A percentile compares a stretch with the other conserved stretches of the same genome.
These are phyloP conservation scores for Phragmites australis DNA, from an alignment of 176 grass and related monocot species.

Conservation along the genomic window DNA sequence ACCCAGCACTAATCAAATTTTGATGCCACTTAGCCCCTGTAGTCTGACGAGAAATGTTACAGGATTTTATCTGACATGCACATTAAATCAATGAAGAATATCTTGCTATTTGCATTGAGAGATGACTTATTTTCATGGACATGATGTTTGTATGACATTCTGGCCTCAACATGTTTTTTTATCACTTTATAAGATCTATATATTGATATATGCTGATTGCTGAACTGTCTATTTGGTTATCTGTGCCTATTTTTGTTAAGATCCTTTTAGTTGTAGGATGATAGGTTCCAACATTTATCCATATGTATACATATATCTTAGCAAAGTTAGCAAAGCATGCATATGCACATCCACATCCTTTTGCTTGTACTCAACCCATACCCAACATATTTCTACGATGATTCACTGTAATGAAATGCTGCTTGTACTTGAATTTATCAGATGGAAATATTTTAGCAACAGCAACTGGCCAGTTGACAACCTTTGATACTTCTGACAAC, in stretches of 20 bases:
- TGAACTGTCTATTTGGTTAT: not conserved
- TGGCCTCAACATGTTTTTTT: slow-evolving; percentile 4
- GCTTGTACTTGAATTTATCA: slow-evolving; percentile 39
- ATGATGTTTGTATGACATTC: not conserved
- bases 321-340: not conserved
- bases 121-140: not conserved
- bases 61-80: slow-evolving; percentile 7
- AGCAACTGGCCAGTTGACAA: slow-evolving; percentile 88
- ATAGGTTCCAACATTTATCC: not conserved
- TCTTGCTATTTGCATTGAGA: not conserved
- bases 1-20: too few relatives aligned
- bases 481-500: slow-evolving; percentile 73
- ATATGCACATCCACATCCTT: slow-evolving; percentile 14
- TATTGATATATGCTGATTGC: not conserved
- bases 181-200: not conserved
- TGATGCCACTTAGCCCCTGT: not conserved
- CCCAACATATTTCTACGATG: not conserved
- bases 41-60: not conserved
- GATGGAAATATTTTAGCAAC: slow-evolving; percentile 85
- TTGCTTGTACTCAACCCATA: not conserved
- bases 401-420: slow-evolving; percentile 31
- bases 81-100: slow-evolving; percentile 24
- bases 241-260: slow-evolving; percentile 23
- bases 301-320: not conserved
- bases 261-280: slow-evolving; percentile 1